Evolutionary conservation across 768 basidiomycete genomes (phyloP).

Genomic region (Lepiota brunneoincarnata): DNA sequence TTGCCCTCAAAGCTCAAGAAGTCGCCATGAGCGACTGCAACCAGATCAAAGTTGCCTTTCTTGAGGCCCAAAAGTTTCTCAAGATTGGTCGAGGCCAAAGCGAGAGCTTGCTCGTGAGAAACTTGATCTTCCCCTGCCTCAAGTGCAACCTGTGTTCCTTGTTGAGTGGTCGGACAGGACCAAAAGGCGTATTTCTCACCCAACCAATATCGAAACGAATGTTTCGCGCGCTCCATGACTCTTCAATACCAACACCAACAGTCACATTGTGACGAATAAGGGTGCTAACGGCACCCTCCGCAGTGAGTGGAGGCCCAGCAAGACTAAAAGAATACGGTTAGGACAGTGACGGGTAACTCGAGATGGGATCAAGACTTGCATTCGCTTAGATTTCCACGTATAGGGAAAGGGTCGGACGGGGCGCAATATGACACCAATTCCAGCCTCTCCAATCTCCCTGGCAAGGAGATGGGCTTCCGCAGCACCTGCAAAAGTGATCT

Average conservation of each 20-base stretch:
- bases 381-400: slow-evolving; percentile 61
- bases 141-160: slow-evolving; percentile 23
- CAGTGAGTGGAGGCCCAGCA: slow-evolving; percentile 40
- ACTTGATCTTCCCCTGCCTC: slow-evolving; percentile 26
- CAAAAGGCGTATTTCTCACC: slow-evolving; percentile 38
- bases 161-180: not conserved
- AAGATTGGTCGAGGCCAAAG: slow-evolving; percentile 40
- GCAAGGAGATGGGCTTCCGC: slow-evolving; percentile 74
- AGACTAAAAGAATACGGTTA: slow-evolving; percentile 22
- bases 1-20: slow-evolving; percentile 39
- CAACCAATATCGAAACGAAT: slow-evolving; percentile 75
- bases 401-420: slow-evolving; percentile 68
- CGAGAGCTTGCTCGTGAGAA: slow-evolving; percentile 31
- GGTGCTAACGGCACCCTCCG: slow-evolving; percentile 51
- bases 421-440: slow-evolving; percentile 67
- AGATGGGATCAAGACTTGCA: slow-evolving; percentile 39
- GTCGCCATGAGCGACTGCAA: slow-evolving; percentile 33
- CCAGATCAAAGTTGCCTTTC: slow-evolving; percentile 32
- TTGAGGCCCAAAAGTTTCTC: slow-evolving; percentile 38
- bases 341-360: not conserved
- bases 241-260: slow-evolving; percentile 60
- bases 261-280: slow-evolving; percentile 67
- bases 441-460: slow-evolving; percentile 61
- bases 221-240: slow-evolving; percentile 58
- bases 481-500: slow-evolving; percentile 53